A percentile compares a stretch with the other conserved stretches of the same genome.
These are phyloP conservation scores for Phytophthora kernoviae DNA, from an alignment of 352 stramenopile species.

Conservation along the genomic window DNA sequence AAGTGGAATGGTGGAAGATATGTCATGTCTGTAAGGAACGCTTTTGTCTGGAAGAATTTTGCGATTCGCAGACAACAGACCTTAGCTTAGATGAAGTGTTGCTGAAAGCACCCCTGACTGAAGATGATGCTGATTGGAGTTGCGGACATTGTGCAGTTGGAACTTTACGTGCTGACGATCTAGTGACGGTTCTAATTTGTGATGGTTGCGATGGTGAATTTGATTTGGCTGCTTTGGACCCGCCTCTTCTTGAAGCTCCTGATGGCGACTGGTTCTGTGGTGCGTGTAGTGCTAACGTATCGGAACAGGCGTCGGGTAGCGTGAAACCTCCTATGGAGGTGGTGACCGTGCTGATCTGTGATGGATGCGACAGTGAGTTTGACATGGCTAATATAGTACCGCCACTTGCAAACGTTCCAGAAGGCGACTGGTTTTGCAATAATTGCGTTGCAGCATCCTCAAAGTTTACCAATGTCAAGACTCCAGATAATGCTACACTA, in stretches of 20 bases:
- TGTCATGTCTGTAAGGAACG: conserved; percentile 34
- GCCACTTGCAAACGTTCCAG: conserved; percentile 41
- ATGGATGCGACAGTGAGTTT: conserved; percentile 69
- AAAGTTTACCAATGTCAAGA: neutral
- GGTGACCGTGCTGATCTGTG: conserved; percentile 57
- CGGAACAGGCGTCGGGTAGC: neutral
- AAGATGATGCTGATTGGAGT: conserved; percentile 42
- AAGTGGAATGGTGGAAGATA: conserved; percentile 34
- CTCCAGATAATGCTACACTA: conserved; percentile 5
- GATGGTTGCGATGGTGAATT: conserved; percentile 75
- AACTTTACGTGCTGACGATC: neutral
- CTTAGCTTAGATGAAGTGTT: conserved; percentile 26
- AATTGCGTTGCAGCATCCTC: conserved; percentile 16
- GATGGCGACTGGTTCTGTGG: conserved; percentile 40
- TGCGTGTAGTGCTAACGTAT: conserved; percentile 1
- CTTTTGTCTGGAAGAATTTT: conserved; percentile 56
- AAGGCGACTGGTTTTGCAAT: conserved; percentile 54
- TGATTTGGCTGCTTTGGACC: conserved; percentile 49
- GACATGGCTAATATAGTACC: conserved; percentile 54
- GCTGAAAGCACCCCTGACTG: conserved; percentile 31
- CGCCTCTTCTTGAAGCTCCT: conserved; percentile 43
- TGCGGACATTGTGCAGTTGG: conserved; percentile 34
- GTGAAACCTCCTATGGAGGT: neutral
- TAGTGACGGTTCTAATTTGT: conserved; percentile 55
- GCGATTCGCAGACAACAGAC: conserved; percentile 32